phyloP scores from a whole-genome alignment of 441 rosid species.

The Pelargonium citronellum region DNA sequence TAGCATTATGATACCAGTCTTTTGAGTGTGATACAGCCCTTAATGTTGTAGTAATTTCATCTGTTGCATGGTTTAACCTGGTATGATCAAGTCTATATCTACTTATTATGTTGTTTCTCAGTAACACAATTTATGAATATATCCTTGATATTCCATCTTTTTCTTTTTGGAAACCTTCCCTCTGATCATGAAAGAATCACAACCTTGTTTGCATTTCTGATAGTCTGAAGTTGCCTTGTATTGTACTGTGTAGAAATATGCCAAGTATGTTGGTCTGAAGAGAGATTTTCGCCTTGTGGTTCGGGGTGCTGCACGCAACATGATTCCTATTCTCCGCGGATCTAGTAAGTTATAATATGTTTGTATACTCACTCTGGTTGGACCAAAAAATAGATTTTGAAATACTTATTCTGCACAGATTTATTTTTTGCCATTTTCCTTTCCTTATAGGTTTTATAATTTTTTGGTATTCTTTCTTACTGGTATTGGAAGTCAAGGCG shows the following conservation, averaged over 20 bases:
- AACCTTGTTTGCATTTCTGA: conserved; percentile 1
- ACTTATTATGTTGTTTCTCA: background rate
- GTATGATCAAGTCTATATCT: background rate
- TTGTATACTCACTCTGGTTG: conserved; percentile 10
- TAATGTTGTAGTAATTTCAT: background rate
- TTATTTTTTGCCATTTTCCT: too few species aligned
- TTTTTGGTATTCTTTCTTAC: too few species aligned
- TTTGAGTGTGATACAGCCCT: background rate
- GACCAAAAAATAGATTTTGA: too few species aligned
- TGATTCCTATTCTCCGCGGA: conserved; percentile 77
- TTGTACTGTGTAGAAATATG: conserved; percentile 55
- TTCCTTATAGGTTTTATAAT: too few species aligned
- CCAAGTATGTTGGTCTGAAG: conserved; percentile 82
- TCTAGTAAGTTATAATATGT: conserved; percentile 49
- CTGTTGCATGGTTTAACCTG: background rate
- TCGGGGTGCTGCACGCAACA: conserved; percentile 94
- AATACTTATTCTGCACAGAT: too few species aligned
- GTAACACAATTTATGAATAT: background rate
- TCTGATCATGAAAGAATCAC: conserved; percentile 9
- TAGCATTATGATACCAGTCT: conserved; percentile 7
- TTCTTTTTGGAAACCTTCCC: background rate
- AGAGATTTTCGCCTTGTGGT: conserved; percentile 95
- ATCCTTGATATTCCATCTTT: background rate
- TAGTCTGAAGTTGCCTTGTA: conserved; percentile 24
- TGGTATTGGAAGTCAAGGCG: too few species aligned